Evolutionary conservation across 1,139 yeast species (phyloP).

Genomic region (Lodderomyces oxycetoniae): DNA sequence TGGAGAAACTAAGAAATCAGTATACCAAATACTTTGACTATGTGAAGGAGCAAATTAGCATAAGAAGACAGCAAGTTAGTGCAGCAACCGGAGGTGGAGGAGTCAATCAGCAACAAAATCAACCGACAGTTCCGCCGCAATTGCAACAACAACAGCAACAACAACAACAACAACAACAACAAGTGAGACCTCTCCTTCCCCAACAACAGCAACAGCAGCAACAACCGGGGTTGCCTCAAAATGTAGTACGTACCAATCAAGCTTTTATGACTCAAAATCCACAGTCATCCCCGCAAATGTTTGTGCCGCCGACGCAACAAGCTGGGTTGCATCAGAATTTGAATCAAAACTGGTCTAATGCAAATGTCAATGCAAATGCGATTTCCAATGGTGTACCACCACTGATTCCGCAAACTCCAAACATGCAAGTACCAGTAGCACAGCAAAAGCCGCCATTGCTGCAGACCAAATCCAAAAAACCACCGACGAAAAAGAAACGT

Average conservation of each 20-base stretch:
- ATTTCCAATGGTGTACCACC: constrained; percentile 13
- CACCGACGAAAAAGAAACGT: constrained; percentile 6
- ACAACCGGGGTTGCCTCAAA: constrained; percentile 6
- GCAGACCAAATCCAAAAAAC: constrained; percentile 4
- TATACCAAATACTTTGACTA: constrained; percentile 71
- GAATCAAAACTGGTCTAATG: constrained; percentile 5
- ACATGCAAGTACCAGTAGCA: constrained; percentile 11
- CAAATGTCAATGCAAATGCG: constrained; percentile 10
- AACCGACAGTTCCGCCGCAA: constrained; percentile 8
- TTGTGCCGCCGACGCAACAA: constrained; percentile 3
- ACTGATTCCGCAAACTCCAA: constrained; percentile 13
- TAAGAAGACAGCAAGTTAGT: constrained; percentile 31
- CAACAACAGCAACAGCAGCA: constrained; percentile 9
- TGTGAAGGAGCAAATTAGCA: constrained; percentile 48
- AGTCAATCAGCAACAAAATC: constrained; percentile 13
- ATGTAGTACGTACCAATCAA: constrained; percentile 21
- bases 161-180: constrained; percentile 8
- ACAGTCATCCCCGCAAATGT: constrained; percentile 10
- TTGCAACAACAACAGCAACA: constrained; percentile 15
- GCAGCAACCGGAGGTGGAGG: constrained; percentile 2
- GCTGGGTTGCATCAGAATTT: not conserved
- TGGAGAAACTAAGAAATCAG: constrained; percentile 66
- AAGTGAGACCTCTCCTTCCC: constrained; percentile 7
- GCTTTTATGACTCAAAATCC: constrained; percentile 14
- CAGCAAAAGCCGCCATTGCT: constrained; percentile 17